Evolutionary conservation across 176 grass and related monocot species (phyloP).

Genomic region (Typha latifolia): DNA sequence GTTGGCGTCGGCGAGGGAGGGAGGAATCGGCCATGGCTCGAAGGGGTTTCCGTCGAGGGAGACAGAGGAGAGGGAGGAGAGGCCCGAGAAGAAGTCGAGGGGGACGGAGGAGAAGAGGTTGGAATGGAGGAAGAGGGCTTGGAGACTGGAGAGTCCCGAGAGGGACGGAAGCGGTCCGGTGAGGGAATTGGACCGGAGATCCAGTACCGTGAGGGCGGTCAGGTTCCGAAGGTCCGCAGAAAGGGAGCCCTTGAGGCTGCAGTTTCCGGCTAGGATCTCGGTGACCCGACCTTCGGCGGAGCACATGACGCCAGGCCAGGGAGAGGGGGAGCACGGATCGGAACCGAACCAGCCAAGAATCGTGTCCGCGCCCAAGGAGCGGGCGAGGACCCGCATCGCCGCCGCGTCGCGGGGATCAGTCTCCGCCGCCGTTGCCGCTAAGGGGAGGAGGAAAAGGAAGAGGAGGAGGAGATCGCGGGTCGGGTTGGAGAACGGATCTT

Average conservation of each 20-base stretch:
- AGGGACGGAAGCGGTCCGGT: conserved; percentile 47
- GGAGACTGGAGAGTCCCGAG: conserved; percentile 29
- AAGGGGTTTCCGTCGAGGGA: conserved; percentile 60
- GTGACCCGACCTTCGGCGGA: conserved; percentile 29
- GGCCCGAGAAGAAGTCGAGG: conserved; percentile 46
- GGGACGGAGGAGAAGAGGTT: conserved; percentile 48
- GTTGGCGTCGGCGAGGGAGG: conserved; percentile 13
- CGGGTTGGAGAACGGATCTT: neutral
- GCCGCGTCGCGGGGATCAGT: conserved; percentile 21
- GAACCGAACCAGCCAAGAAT: conserved; percentile 20
- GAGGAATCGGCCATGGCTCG: conserved; percentile 36
- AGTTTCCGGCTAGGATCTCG: conserved; percentile 34
- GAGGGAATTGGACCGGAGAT: conserved; percentile 41
- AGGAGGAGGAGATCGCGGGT: too few species aligned
- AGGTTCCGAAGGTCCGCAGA: conserved; percentile 55
- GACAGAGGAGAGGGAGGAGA: conserved; percentile 27
- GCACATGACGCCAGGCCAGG: conserved; percentile 43
- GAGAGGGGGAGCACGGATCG: conserved; percentile 38
- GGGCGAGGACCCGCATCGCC: conserved; percentile 45
- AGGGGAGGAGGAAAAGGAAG: neutral
- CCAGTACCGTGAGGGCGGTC: conserved; percentile 45
- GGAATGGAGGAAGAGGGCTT: conserved; percentile 37
- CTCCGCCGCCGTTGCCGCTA: conserved; percentile 6
- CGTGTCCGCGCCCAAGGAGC: conserved; percentile 26
- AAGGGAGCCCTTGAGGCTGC: conserved; percentile 25